Evolutionary conservation across 2,329 filamentous ascomycete genomes (phyloP).

Genomic region (Microdochium bolleyi): DNA sequence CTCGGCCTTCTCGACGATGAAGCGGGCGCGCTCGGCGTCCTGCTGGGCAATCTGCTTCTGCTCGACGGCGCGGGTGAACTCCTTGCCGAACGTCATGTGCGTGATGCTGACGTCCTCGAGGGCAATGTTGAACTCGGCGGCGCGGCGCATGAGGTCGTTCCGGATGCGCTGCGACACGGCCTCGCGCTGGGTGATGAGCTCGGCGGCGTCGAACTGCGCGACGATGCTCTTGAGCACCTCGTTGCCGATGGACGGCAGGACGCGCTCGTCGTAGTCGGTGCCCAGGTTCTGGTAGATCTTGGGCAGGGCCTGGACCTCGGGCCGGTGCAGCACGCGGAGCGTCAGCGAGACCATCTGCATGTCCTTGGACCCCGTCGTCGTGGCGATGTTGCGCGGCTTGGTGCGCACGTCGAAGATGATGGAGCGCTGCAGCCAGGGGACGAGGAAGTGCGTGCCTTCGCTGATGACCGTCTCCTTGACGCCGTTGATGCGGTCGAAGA

Average conservation of each 20-base stretch:
- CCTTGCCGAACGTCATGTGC: slow-evolving; percentile 99
- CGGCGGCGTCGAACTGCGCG: slow-evolving; percentile 95
- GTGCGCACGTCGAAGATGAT: slow-evolving; percentile 97
- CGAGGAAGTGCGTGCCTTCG: slow-evolving; percentile 93
- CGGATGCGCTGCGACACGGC: slow-evolving; percentile 94
- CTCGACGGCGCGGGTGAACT: slow-evolving; percentile 97
- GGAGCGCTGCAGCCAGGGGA: slow-evolving; percentile 91
- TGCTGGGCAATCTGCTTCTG: slow-evolving; percentile 99
- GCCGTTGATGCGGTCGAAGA: slow-evolving; percentile 89
- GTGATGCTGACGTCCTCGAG: slow-evolving; percentile 99
- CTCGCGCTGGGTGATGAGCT: slow-evolving; percentile 98
- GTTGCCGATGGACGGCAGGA: slow-evolving; percentile 97
- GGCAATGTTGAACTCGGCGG: slow-evolving; percentile 96
- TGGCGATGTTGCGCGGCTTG: slow-evolving; percentile 94
- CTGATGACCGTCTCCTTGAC: slow-evolving; percentile 90
- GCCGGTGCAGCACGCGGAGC: slow-evolving; percentile 86
- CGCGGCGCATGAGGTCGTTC: slow-evolving; percentile 82
- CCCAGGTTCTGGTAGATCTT: slow-evolving; percentile 99
- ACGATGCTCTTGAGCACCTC: slow-evolving; percentile 99
- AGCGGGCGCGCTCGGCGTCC: slow-evolving; percentile 92
- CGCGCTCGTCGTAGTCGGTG: slow-evolving; percentile 96
- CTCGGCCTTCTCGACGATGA: slow-evolving; percentile 98
- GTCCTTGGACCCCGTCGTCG: slow-evolving; percentile 97
- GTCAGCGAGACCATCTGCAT: slow-evolving; percentile 99
- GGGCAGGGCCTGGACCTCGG: slow-evolving; percentile 84